phyloP scores from a whole-genome alignment of 805 yeast species.

The Saturnispora mendoncae region DNA sequence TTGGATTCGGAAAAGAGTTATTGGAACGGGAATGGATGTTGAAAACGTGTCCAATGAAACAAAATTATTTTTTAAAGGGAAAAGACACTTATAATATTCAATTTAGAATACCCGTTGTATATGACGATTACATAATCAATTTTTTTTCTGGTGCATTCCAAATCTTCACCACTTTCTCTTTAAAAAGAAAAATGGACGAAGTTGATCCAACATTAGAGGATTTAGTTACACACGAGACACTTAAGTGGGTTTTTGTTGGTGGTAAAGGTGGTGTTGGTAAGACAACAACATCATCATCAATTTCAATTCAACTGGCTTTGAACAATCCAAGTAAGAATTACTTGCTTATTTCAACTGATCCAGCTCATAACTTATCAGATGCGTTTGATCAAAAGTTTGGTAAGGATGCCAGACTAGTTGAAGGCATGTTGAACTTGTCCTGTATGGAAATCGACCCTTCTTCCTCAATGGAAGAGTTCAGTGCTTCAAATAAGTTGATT shows the following conservation, averaged over 20 bases:
- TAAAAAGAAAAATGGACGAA: slow-evolving; percentile 38
- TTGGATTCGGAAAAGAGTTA: slow-evolving; percentile 54
- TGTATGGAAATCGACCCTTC: slow-evolving; percentile 99
- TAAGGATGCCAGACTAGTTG: slow-evolving; percentile 90
- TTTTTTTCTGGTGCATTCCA: background rate
- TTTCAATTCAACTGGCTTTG: slow-evolving; percentile 88
- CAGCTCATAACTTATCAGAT: slow-evolving; percentile 95
- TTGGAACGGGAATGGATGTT: slow-evolving; percentile 1
- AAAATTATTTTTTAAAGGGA: slow-evolving; percentile 8
- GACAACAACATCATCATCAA: slow-evolving; percentile 92
- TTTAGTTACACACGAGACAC: slow-evolving; percentile 50
- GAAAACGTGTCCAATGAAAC: background rate
- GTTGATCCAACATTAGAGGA: slow-evolving; percentile 68
- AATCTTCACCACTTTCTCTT: background rate
- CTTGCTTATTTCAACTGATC: slow-evolving; percentile 90
- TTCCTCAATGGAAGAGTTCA: slow-evolving; percentile 83
- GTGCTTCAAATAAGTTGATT: slow-evolving; percentile 26
- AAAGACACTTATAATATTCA: background rate
- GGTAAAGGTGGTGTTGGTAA: slow-evolving; percentile 99
- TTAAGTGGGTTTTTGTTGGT: slow-evolving; percentile 97
- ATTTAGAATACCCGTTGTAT: background rate
- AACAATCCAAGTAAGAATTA: slow-evolving; percentile 73
- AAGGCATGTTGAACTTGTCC: slow-evolving; percentile 77
- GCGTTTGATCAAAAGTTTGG: slow-evolving; percentile 98
- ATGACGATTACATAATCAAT: background rate